Conservation (phyloP, 2,329 filamentous ascomycete genomes). For the Lachnellula willkommii region DNA sequence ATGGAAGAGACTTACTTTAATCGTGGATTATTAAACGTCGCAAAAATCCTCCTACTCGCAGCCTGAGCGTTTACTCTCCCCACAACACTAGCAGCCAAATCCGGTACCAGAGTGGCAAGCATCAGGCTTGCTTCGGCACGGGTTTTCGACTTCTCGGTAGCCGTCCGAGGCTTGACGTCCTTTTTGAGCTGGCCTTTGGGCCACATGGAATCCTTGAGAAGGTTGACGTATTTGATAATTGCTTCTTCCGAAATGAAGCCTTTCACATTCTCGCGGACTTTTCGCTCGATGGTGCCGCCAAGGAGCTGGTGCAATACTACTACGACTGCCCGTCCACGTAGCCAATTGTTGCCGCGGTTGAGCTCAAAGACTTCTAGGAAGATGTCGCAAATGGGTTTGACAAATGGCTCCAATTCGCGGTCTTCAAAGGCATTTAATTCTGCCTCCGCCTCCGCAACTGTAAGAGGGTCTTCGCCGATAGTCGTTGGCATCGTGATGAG, state of each 20-base stretch:
- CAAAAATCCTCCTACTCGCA: constrained; percentile 82
- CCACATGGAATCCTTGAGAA: constrained; percentile 77
- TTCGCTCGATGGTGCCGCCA: constrained; percentile 92
- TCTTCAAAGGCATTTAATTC: constrained; percentile 91
- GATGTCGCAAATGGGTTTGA: constrained; percentile 96
- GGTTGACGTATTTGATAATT: constrained; percentile 67
- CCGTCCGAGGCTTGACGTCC: constrained; percentile 51
- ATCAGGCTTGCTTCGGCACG: constrained; percentile 83
- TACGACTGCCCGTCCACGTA: constrained; percentile 89
- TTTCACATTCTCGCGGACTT: constrained; percentile 80
- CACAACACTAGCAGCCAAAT: constrained; percentile 88
- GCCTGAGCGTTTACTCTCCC: constrained; percentile 86
- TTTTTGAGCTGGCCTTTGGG: constrained; percentile 57
- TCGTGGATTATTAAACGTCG: constrained; percentile 82
- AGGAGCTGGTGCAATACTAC: constrained; percentile 94
- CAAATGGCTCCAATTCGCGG: constrained; percentile 85
- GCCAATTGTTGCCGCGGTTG: constrained; percentile 93
- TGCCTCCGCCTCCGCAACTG: constrained; percentile 76
- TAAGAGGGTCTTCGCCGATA: constrained; percentile 45
- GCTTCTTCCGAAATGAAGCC: constrained; percentile 71
- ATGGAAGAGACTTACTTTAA: constrained; percentile 64
- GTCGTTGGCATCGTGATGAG: constrained; percentile 51
- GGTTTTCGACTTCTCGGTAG: constrained; percentile 70
- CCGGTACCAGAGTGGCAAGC: constrained; percentile 82
- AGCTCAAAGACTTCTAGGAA: constrained; percentile 95